phyloP scores from a whole-genome alignment of 768 basidiomycete species.

The Daedaleopsis sinensis region DNA sequence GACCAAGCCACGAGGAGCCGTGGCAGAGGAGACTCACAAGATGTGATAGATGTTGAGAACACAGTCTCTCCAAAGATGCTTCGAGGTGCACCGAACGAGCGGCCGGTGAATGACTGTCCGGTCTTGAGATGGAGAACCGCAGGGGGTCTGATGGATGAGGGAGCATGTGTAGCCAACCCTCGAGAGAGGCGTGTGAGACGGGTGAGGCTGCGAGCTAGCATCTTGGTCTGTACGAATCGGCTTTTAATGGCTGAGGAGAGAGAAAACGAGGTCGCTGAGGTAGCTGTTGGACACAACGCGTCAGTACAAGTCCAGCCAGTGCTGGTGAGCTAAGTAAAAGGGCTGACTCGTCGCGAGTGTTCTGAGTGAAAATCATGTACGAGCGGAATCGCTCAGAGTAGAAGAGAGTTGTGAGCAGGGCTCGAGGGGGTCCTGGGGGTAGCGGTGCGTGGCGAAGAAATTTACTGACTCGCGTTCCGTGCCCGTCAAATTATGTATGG shows the following conservation, averaged over 20 bases:
- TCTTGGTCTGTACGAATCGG: constrained; percentile 35
- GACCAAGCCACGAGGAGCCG: background rate
- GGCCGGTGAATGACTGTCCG: constrained; percentile 90
- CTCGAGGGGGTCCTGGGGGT: background rate
- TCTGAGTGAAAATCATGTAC: constrained; percentile 84
- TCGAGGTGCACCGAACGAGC: constrained; percentile 85
- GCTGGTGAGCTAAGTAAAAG: background rate
- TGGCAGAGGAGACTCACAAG: constrained; percentile 60
- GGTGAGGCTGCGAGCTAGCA: constrained; percentile 60
- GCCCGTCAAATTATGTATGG: constrained; percentile 16
- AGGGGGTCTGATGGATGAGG: constrained; percentile 47
- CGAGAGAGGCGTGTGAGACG: constrained; percentile 54
- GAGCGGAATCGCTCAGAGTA: constrained; percentile 33
- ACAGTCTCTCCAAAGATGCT: constrained; percentile 97
- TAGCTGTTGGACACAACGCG: constrained; percentile 52
- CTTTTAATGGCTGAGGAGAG: constrained; percentile 52
- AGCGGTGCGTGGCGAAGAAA: constrained; percentile 16
- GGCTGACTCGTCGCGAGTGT: constrained; percentile 87
- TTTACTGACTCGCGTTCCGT: constrained; percentile 18
- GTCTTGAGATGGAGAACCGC: constrained; percentile 91
- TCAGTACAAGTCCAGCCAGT: constrained; percentile 27
- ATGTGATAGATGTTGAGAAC: constrained; percentile 98
- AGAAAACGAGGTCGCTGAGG: constrained; percentile 89
- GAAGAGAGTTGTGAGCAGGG: background rate
- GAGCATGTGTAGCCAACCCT: constrained; percentile 69